Conservation (phyloP, 306 rosid species). For the Inga laurina region DNA sequence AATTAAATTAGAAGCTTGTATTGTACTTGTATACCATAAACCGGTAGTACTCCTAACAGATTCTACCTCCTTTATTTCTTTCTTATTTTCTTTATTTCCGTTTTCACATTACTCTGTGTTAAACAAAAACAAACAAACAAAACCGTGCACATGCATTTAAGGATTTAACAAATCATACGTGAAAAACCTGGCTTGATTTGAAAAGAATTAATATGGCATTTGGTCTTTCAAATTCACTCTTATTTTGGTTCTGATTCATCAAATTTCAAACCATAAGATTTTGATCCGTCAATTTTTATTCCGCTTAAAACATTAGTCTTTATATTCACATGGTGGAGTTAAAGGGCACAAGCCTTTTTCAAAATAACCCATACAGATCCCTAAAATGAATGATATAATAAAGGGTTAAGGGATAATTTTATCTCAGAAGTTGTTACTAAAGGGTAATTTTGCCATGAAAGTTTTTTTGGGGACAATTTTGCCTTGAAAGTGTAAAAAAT, state of each 20-base stretch:
- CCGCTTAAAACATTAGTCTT: no score
- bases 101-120: background rate
- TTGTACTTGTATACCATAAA: no score
- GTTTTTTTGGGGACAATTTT: no score
- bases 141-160: background rate
- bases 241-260: no score
- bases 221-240: no score
- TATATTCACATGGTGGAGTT: no score
- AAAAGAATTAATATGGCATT: background rate
- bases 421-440: rapidly evolving
- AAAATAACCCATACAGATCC: background rate
- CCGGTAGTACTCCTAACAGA: background rate
- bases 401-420: no score
- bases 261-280: no score
- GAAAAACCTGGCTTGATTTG: background rate
- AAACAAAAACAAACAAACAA: background rate
- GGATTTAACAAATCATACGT: background rate
- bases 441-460: no score
- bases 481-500: rapidly evolving
- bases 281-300: rapidly evolving
- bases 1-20: no score
- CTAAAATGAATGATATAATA: background rate
- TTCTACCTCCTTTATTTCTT: background rate
- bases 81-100: background rate
- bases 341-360: no score